phyloP scores from a whole-genome alignment of 2,329 filamentous ascomycete genomes.

The Ophiocordyceps polyrhachis-furcata region DNA sequence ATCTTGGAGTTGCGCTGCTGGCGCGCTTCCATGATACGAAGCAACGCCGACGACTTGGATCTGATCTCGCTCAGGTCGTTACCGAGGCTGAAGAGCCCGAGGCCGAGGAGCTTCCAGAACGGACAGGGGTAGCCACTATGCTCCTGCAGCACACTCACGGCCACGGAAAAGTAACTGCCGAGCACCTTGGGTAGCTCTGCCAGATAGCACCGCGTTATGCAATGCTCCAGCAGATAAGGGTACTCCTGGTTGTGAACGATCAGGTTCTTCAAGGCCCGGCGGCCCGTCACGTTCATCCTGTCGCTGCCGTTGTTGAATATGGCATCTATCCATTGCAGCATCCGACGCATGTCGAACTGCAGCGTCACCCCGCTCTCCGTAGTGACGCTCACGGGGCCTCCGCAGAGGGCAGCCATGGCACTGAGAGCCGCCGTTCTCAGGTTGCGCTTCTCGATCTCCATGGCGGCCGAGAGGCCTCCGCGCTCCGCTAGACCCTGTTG shows the following conservation, averaged over 20 bases:
- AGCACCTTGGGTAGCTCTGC: slow-evolving; percentile 66
- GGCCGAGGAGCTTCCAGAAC: slow-evolving; percentile 79
- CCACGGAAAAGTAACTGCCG: slow-evolving; percentile 89
- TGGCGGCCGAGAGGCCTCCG: slow-evolving; percentile 65
- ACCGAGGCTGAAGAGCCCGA: slow-evolving; percentile 81
- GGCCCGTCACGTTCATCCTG: slow-evolving; percentile 76
- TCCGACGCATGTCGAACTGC: slow-evolving; percentile 79
- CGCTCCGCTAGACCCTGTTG: slow-evolving; percentile 60
- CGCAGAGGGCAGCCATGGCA: slow-evolving; percentile 88
- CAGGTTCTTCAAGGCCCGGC: slow-evolving; percentile 72
- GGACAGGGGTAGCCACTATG: slow-evolving; percentile 65
- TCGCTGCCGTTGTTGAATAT: slow-evolving; percentile 90
- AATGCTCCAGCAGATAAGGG: slow-evolving; percentile 69
- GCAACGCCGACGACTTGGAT: slow-evolving; percentile 66
- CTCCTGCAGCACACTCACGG: slow-evolving; percentile 71
- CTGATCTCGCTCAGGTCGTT: slow-evolving; percentile 80
- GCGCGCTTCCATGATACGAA: slow-evolving; percentile 66
- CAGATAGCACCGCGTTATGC: slow-evolving; percentile 78
- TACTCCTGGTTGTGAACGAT: slow-evolving; percentile 82
- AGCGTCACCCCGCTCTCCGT: slow-evolving; percentile 77
- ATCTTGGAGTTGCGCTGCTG: slow-evolving; percentile 69
- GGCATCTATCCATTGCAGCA: slow-evolving; percentile 87
- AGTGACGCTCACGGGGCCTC: slow-evolving; percentile 64
- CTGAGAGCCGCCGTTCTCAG: slow-evolving; percentile 78
- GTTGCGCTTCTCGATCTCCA: slow-evolving; percentile 94